Percentiles rank a stretch among this genome's conserved stretches.
Conservation (phyloP, 139 green algal species). For the Closterium sp. region DNA sequence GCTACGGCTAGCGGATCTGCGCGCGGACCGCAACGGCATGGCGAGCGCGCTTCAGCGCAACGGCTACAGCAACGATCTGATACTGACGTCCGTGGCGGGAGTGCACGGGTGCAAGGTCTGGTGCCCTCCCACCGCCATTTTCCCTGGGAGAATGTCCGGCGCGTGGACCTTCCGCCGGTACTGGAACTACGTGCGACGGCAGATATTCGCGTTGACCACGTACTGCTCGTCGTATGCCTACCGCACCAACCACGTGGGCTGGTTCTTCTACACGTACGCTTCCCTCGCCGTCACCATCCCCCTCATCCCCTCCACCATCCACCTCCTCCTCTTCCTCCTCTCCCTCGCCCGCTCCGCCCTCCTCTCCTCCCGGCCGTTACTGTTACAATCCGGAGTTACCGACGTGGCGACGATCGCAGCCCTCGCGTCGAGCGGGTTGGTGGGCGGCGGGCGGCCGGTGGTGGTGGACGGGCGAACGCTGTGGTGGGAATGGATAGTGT, state of each 20-base stretch:
- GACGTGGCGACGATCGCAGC: not conserved
- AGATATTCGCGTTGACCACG: slow-evolving; percentile 91
- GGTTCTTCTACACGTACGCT: slow-evolving; percentile 58
- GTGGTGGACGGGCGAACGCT: not conserved
- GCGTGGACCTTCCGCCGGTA: slow-evolving; percentile 53
- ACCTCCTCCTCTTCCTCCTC: not conserved
- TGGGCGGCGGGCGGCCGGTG: not conserved
- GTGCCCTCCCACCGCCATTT: slow-evolving; percentile 7
- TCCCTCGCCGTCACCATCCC: slow-evolving; percentile 64
- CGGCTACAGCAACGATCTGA: slow-evolving; percentile 90
- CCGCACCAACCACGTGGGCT: slow-evolving; percentile 65
- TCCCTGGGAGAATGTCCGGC: slow-evolving; percentile 28
- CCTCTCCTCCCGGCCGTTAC: not conserved
- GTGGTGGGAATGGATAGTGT: slow-evolving; percentile 20
- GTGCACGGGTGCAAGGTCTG: slow-evolving; percentile 31
- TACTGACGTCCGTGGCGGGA: slow-evolving; percentile 69
- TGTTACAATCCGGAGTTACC: not conserved
- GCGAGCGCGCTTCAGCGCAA: slow-evolving; percentile 66
- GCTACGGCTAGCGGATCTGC: slow-evolving; percentile 63
- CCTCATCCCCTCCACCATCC: slow-evolving; percentile 2
- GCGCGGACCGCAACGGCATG: slow-evolving; percentile 58
- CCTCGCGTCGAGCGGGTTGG: not conserved
- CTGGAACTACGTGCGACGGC: slow-evolving; percentile 89
- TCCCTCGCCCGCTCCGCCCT: not conserved
- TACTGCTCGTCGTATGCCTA: slow-evolving; percentile 65